Conservation (phyloP, 1,284 basidiomycete genomes). For the Golubevia sp. region DNA sequence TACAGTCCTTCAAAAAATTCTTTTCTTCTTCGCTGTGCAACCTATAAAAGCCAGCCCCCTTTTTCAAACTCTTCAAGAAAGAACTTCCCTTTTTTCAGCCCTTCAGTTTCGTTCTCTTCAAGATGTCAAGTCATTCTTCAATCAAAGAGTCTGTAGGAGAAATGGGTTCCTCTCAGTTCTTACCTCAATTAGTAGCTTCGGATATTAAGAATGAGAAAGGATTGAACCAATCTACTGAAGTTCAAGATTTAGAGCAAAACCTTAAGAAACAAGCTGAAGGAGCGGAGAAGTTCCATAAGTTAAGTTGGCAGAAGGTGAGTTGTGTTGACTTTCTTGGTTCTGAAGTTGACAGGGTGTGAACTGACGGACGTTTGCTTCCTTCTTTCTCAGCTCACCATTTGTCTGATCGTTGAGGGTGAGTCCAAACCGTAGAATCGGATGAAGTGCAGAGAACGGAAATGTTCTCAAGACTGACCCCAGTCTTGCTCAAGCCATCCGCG, state of each 20-base stretch:
- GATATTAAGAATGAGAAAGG: neutral
- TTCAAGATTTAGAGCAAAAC: neutral
- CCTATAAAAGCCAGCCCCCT: neutral
- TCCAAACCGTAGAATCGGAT: too few relatives aligned
- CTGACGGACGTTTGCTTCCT: too few relatives aligned
- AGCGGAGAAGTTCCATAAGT: slow-evolving; percentile 29
- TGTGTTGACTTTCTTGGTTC: too few relatives aligned
- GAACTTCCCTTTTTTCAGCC: neutral
- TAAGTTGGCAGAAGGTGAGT: slow-evolving; percentile 44
- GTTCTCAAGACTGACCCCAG: too few relatives aligned
- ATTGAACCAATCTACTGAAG: neutral
- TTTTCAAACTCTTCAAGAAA: neutral
- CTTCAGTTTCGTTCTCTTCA: neutral
- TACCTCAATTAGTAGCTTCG: neutral
- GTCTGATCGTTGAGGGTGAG: neutral
- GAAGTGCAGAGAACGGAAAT: too few relatives aligned
- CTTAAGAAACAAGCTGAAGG: neutral
- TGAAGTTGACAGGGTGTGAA: too few relatives aligned
- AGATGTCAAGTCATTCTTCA: neutral
- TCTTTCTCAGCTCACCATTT: too few relatives aligned
- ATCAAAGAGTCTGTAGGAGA: neutral
- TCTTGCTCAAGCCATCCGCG: too few relatives aligned
- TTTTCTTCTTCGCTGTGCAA: neutral
- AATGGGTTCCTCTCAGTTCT: neutral
- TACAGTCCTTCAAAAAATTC: neutral